These are phyloP conservation scores for Arachis hypogaea DNA, from an alignment of 306 rosid genomes.

Conservation along the genomic window DNA sequence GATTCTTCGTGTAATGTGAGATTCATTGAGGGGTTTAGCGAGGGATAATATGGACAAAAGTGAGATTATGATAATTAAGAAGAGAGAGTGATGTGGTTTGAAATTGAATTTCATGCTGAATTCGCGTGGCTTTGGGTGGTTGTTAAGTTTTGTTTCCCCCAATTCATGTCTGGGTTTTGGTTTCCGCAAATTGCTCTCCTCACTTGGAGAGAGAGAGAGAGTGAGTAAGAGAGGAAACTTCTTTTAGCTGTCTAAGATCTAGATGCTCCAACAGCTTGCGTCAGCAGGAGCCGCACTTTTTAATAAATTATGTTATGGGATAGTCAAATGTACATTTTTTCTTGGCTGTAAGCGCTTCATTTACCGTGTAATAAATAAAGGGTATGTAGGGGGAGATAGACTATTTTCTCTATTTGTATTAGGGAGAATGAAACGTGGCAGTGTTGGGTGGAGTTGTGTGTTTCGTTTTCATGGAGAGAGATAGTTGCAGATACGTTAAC, in stretches of 20 bases:
- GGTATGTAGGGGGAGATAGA: not conserved
- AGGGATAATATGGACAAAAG: constrained; percentile 32
- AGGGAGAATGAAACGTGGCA: constrained; percentile 47
- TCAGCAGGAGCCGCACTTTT: constrained; percentile 52
- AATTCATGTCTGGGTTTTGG: constrained; percentile 56
- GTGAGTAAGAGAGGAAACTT: constrained; percentile 48
- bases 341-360: not conserved
- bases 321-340: constrained; percentile 14
- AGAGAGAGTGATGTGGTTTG: constrained; percentile 42
- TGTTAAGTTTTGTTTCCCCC: constrained; percentile 42
- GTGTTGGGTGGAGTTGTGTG: constrained; percentile 7
- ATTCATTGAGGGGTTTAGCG: constrained; percentile 32
- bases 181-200: constrained; percentile 34
- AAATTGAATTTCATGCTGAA: constrained; percentile 51
- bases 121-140: constrained; percentile 38
- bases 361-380: constrained; percentile 30
- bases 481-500: not conserved
- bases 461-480: constrained; percentile 5
- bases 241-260: constrained; percentile 65
- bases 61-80: constrained; percentile 37
- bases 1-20: constrained; percentile 51
- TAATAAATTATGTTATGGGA: not conserved
- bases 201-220: constrained; percentile 12
- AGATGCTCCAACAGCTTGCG: constrained; percentile 59
- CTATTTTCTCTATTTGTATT: not conserved